These are phyloP conservation scores for Rhytidhysteron rufulum DNA, from an alignment of 2,329 filamentous ascomycete species.

Conservation along the genomic window DNA sequence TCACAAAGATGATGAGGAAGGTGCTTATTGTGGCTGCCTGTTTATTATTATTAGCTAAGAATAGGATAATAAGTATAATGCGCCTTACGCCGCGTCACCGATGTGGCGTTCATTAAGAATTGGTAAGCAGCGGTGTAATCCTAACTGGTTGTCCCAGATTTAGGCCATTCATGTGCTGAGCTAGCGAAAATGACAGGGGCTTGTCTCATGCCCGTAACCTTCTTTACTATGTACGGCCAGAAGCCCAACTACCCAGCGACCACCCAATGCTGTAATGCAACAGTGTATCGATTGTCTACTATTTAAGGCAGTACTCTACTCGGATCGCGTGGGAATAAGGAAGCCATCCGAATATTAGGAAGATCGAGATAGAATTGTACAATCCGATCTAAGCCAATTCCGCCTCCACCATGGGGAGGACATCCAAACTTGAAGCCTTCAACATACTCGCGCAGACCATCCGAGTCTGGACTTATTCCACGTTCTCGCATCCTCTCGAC, in stretches of 20 bases:
- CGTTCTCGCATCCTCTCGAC: conserved; percentile 52
- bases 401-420: conserved; percentile 58
- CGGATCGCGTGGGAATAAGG: conserved; percentile 58
- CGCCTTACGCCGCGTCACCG: no score
- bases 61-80: no score
- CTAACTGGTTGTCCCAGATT: neutral
- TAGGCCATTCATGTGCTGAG: neutral
- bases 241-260: neutral
- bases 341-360: conserved; percentile 55
- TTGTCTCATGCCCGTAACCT: neutral
- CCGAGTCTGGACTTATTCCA: conserved; percentile 51
- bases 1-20: no score
- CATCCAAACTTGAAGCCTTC: conserved; percentile 58
- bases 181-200: neutral
- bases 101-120: no score
- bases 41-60: no score
- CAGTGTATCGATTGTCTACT: conserved; percentile 5
- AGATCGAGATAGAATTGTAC: conserved; percentile 60
- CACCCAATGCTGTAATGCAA: conserved; percentile 4
- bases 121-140: neutral
- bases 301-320: conserved; percentile 42
- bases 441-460: conserved; percentile 55
- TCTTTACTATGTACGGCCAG: neutral
- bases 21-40: no score
- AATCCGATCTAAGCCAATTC: conserved; percentile 58